Percentiles rank a stretch among this genome's conserved stretches.
Evolutionary conservation across 106 monocot species (phyloP).

Genomic region (Dendrobium officinale): DNA sequence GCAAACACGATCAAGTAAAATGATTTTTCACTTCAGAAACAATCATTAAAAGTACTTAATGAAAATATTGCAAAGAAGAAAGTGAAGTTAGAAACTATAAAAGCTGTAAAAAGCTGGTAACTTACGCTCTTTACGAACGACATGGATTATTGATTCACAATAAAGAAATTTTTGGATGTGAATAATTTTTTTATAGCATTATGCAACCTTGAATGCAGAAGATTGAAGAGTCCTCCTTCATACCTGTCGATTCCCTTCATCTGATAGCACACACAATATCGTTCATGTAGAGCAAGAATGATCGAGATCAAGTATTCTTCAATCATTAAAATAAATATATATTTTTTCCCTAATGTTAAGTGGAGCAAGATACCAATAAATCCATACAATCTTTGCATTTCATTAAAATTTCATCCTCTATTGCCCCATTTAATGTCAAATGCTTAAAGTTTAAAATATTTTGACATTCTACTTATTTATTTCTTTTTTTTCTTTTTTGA

Average conservation of each 20-base stretch:
- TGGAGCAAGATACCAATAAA: too few relatives aligned
- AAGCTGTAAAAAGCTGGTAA: background rate
- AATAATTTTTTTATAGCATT: slow-evolving; percentile 17
- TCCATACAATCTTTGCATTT: too few relatives aligned
- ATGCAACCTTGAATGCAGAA: slow-evolving; percentile 32
- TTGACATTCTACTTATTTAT: background rate
- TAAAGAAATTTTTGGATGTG: slow-evolving; percentile 16
- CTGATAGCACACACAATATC: background rate
- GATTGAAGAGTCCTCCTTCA: slow-evolving; percentile 67
- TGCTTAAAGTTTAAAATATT: too few relatives aligned
- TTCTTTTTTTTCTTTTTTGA: too few relatives aligned
- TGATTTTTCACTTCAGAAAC: slow-evolving; percentile 4
- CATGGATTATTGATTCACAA: slow-evolving; percentile 25
- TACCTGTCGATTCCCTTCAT: slow-evolving; percentile 36
- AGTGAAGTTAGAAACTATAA: background rate
- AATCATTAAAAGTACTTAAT: background rate
- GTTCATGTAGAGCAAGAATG: background rate
- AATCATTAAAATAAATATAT: background rate
- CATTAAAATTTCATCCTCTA: too few relatives aligned
- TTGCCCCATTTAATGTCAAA: too few relatives aligned
- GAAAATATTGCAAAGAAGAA: background rate
- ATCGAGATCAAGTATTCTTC: background rate
- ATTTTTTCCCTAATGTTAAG: too few relatives aligned
- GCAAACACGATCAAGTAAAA: slow-evolving; percentile 6
- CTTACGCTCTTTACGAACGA: slow-evolving; percentile 63